phyloP scores from a whole-genome alignment of 139 green algal genomes.

The Volvox africanus region DNA sequence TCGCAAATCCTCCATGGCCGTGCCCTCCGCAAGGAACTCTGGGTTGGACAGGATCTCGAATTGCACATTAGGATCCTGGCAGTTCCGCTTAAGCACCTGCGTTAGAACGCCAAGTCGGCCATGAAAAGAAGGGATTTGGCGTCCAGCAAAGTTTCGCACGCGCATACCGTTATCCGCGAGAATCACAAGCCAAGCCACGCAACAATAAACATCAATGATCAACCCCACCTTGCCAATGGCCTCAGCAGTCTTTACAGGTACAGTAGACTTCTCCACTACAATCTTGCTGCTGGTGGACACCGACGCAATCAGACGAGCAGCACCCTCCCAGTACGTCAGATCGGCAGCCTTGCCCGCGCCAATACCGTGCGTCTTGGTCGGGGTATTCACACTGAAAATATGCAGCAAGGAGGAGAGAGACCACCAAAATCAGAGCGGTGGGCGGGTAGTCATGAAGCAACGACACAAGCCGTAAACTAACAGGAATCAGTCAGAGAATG shows the following conservation, averaged over 20 bases:
- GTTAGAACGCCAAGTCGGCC: neutral
- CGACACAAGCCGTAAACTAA: no score
- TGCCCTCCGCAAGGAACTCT: slow-evolving; percentile 95
- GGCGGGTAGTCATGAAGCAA: no score
- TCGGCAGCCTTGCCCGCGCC: slow-evolving; percentile 97
- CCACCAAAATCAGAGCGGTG: no score
- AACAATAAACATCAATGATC: no score
- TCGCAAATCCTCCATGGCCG: slow-evolving; percentile 88
- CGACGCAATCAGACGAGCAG: slow-evolving; percentile 93
- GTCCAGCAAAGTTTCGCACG: no score
- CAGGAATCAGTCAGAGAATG: no score
- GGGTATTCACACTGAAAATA: slow-evolving; percentile 94
- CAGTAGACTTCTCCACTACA: slow-evolving; percentile 99
- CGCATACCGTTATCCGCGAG: no score
- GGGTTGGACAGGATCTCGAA: slow-evolving; percentile 98
- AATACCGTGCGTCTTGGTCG: slow-evolving; percentile 97
- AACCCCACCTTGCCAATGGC: slow-evolving; percentile 93
- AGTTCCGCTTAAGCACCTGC: slow-evolving; percentile 88
- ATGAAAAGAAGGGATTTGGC: no score
- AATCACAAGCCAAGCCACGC: no score
- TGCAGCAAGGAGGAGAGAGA: no score
- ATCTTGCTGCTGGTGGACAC: slow-evolving; percentile 93
- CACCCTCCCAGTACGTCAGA: slow-evolving; percentile 99
- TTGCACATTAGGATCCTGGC: slow-evolving; percentile 74
- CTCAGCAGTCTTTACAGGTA: slow-evolving; percentile 99